phyloP scores from a whole-genome alignment of 768 basidiomycete species.

The Agaricus sinodeliciosus region DNA sequence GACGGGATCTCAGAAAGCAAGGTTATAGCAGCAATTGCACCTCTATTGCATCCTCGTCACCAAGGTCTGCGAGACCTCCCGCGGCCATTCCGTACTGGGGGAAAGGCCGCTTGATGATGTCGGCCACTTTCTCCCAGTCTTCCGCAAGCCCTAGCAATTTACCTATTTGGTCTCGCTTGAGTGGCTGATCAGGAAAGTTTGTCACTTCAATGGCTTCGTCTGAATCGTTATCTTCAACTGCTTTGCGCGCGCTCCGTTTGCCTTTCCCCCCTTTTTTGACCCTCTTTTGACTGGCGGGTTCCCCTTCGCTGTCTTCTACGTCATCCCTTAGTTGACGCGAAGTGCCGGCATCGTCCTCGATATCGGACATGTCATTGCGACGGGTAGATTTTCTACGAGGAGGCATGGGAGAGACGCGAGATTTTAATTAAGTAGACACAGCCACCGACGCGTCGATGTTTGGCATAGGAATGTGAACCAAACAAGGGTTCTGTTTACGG shows the following conservation, averaged over 20 bases:
- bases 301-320: conserved; percentile 35
- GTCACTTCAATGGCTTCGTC: conserved; percentile 53
- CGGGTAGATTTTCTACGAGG: conserved; percentile 32
- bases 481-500: conserved; percentile 14
- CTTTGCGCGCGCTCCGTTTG: conserved; percentile 19
- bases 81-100: conserved; percentile 37
- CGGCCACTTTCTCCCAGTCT: conserved; percentile 57
- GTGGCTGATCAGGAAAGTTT: conserved; percentile 61
- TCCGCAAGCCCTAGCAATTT: conserved; percentile 51
- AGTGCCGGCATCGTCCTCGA: conserved; percentile 45
- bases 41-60: conserved; percentile 43
- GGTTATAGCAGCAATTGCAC: conserved; percentile 26
- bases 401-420: conserved; percentile 23
- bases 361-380: conserved; percentile 49
- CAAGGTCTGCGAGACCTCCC: conserved; percentile 55
- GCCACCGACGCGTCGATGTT: conserved; percentile 31
- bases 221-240: conserved; percentile 23
- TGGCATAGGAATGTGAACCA: conserved; percentile 18
- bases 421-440: conserved; percentile 13
- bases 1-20: not conserved
- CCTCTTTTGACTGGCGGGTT: conserved; percentile 19
- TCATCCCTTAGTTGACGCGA: conserved; percentile 34
- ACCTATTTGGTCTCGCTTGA: conserved; percentile 42
- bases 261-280: conserved; percentile 28
- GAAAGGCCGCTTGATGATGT: conserved; percentile 39